phyloP scores from a whole-genome alignment of 2,329 filamentous ascomycete species.

The Hyphodiscus sp. region DNA sequence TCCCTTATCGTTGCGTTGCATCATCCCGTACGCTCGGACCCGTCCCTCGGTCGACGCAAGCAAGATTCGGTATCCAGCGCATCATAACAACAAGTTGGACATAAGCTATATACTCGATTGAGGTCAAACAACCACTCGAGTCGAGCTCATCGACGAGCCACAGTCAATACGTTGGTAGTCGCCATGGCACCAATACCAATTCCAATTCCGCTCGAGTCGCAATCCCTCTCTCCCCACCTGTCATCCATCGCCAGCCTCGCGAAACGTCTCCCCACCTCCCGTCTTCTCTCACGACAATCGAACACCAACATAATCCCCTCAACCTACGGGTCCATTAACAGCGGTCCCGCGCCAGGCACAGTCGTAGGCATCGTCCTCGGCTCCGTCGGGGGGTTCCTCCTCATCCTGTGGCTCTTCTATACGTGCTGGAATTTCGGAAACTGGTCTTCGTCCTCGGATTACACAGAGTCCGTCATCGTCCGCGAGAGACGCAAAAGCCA shows the following conservation, averaged over 20 bases:
- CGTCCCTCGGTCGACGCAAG: background rate
- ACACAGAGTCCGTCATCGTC: conserved; percentile 18
- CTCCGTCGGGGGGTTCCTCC: conserved; percentile 44
- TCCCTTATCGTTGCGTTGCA: background rate
- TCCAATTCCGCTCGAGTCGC: conserved; percentile 1
- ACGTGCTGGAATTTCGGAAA: conserved; percentile 22
- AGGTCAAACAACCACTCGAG: background rate
- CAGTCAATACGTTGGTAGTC: background rate
- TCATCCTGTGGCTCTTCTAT: conserved; percentile 46
- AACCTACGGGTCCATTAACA: conserved; percentile 49
- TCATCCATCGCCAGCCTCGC: conserved; percentile 4
- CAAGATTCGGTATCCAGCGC: background rate
- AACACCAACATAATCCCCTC: conserved; percentile 45
- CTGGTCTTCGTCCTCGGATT: conserved; percentile 3
- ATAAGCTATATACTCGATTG: background rate
- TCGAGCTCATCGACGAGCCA: background rate
- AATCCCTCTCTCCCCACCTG: background rate
- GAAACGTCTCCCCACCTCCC: background rate
- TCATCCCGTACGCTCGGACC: conserved; percentile 4
- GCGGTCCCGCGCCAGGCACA: conserved; percentile 47
- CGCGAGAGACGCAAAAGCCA: conserved; percentile 16
- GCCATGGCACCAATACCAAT: conserved; percentile 21
- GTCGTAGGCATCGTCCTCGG: conserved; percentile 55
- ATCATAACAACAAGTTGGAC: background rate
- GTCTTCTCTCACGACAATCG: conserved; percentile 1